Percentiles rank a stretch among this genome's conserved stretches.
phyloP scores from a whole-genome alignment of 768 basidiomycete genomes.

The Leucocoprinus birnbaumii region DNA sequence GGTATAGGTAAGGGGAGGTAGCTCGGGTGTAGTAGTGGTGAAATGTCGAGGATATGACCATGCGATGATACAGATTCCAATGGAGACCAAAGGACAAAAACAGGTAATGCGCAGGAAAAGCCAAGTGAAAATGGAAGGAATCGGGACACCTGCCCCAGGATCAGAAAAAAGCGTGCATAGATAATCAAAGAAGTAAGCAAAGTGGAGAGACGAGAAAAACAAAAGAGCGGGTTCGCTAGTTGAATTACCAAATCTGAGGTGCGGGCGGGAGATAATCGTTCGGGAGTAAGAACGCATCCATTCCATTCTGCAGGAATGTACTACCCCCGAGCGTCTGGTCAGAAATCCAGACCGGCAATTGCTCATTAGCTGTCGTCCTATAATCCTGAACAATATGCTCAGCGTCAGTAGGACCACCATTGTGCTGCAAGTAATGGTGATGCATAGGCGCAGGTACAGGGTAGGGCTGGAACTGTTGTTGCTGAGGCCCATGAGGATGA shows the following conservation, averaged over 20 bases:
- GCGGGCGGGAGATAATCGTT: conserved; percentile 68
- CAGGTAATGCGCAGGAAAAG: background rate
- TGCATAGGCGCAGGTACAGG: conserved; percentile 19
- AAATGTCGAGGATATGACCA: background rate
- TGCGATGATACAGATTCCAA: background rate
- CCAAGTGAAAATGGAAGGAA: background rate
- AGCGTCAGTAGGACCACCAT: conserved; percentile 34
- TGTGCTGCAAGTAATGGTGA: conserved; percentile 16
- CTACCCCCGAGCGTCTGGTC: conserved; percentile 79
- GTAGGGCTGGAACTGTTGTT: conserved; percentile 21
- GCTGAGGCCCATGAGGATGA: conserved; percentile 17
- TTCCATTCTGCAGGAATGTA: conserved; percentile 76
- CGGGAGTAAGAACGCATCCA: conserved; percentile 83
- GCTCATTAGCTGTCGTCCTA: conserved; percentile 68
- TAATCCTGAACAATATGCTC: conserved; percentile 79
- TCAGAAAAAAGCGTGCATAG: no score
- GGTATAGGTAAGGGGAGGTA: background rate
- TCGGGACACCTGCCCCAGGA: no score
- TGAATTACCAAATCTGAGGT: conserved; percentile 69
- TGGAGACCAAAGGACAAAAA: background rate
- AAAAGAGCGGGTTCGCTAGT: background rate
- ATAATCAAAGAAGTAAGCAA: no score
- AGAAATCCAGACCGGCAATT: conserved; percentile 83
- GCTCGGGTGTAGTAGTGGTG: background rate
- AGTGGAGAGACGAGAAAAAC: background rate